A percentile compares a stretch with the other conserved stretches of the same genome.
Evolutionary conservation across 2,329 filamentous ascomycete species (phyloP).

Genomic region (Exophiala bonariae): DNA sequence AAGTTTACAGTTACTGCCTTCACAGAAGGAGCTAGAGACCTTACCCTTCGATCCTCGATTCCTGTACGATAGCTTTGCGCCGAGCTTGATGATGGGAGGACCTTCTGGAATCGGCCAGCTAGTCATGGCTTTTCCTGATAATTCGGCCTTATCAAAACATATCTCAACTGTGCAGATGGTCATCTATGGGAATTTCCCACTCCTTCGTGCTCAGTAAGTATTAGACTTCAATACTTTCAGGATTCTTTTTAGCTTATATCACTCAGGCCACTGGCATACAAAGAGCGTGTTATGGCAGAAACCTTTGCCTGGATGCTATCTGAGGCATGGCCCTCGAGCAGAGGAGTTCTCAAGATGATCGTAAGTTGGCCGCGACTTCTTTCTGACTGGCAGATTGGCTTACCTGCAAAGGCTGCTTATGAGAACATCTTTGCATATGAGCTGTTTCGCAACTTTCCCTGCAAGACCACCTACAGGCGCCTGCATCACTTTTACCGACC

Average conservation of each 20-base stretch:
- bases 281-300: conserved; percentile 7
- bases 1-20: neutral
- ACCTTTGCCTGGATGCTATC: conserved; percentile 12
- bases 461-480: conserved; percentile 4
- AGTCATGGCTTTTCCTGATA: conserved; percentile 1
- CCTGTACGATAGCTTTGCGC: neutral
- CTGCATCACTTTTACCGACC: conserved; percentile 12
- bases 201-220: neutral
- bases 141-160: neutral
- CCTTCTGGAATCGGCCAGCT: neutral
- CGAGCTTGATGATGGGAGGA: neutral
- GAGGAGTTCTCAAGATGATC: conserved; percentile 9
- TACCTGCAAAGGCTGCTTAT: conserved; percentile 5
- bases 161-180: neutral
- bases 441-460: conserved; percentile 14
- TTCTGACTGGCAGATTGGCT: neutral
- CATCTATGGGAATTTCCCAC: neutral
- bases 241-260: too few relatives aligned
- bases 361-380: neutral
- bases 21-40: neutral
- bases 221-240: too few relatives aligned
- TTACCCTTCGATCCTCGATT: neutral
- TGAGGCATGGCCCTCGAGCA: conserved; percentile 11
- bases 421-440: conserved; percentile 11
- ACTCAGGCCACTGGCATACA: neutral